Evolutionary conservation across 23 red algal species (phyloP).

Genomic region (Porphyridium purpureum): DNA sequence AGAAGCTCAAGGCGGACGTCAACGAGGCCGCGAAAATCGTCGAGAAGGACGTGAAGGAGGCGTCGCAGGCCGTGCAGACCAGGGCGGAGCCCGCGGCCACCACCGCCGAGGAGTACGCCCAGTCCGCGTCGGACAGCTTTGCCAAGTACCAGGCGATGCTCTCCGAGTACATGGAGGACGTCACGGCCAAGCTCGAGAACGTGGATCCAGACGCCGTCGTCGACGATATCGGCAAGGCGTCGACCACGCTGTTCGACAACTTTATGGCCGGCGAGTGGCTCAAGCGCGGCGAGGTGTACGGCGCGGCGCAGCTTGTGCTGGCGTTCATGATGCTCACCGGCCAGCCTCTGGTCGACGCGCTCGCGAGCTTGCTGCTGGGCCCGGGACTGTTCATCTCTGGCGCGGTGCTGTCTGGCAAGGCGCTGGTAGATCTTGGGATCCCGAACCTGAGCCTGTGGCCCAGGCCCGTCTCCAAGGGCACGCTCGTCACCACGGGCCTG

Average conservation of each 20-base stretch:
- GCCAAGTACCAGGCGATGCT: not conserved
- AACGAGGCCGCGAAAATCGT: not conserved
- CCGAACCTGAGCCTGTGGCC: slow-evolving; percentile 80
- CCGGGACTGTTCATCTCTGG: slow-evolving; percentile 51
- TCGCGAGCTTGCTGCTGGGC: slow-evolving; percentile 58
- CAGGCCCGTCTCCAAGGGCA: slow-evolving; percentile 30
- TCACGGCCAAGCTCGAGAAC: slow-evolving; percentile 21
- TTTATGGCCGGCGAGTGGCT: slow-evolving; percentile 82
- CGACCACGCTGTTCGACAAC: slow-evolving; percentile 62
- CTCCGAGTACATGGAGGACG: slow-evolving; percentile 22
- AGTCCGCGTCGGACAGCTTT: not conserved
- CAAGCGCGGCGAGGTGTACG: slow-evolving; percentile 83
- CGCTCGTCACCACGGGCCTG: slow-evolving; percentile 45
- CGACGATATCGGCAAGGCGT: slow-evolving; percentile 20
- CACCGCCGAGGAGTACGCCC: not conserved
- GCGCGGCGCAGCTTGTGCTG: slow-evolving; percentile 54
- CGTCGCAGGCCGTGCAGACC: not conserved
- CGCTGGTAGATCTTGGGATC: slow-evolving; percentile 54
- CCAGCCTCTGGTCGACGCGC: slow-evolving; percentile 28
- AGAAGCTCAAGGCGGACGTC: not conserved
- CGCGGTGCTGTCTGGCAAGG: slow-evolving; percentile 36
- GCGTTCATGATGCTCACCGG: slow-evolving; percentile 46
- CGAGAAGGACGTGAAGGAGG: too few relatives aligned
- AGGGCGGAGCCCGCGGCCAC: not conserved
- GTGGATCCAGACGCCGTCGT: slow-evolving; percentile 29